A percentile compares a stretch with the other conserved stretches of the same genome.
These are phyloP conservation scores for Limonium bicolor DNA, from an alignment of 148 eudicot species.

Conservation along the genomic window DNA sequence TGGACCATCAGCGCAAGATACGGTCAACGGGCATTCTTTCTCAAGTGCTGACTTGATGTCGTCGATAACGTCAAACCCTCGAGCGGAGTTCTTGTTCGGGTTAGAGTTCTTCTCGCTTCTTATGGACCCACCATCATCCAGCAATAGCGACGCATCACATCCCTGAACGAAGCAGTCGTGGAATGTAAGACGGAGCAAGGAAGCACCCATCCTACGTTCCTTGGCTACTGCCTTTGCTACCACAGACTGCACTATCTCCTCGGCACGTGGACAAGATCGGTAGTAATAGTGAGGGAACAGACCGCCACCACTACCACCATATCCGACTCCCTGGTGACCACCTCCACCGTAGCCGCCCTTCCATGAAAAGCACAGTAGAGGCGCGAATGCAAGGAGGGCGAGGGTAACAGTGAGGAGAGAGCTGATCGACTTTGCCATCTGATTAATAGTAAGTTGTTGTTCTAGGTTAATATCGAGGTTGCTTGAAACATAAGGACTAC, in stretches of 20 bases:
- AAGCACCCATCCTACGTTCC: slow-evolving; percentile 12
- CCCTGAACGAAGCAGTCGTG: slow-evolving; percentile 81
- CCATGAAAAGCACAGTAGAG: too few relatives aligned
- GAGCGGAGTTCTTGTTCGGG: slow-evolving; percentile 59
- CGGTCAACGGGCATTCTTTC: slow-evolving; percentile 64
- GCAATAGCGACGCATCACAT: slow-evolving; percentile 69
- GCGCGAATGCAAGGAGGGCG: too few relatives aligned
- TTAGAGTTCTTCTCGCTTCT: slow-evolving; percentile 51
- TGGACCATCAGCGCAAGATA: slow-evolving; percentile 74
- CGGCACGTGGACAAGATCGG: slow-evolving; percentile 33
- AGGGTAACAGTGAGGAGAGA: too few relatives aligned
- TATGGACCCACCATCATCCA: slow-evolving; percentile 49
- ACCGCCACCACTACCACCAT: not conserved
- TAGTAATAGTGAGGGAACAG: slow-evolving; percentile 15
- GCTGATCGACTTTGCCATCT: too few relatives aligned
- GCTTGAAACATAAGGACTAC: too few relatives aligned
- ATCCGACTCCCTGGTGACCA: too few relatives aligned
- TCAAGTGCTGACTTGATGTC: slow-evolving; percentile 65
- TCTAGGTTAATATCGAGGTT: too few relatives aligned
- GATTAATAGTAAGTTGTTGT: too few relatives aligned
- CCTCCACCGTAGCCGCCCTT: too few relatives aligned
- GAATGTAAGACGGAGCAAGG: slow-evolving; percentile 49
- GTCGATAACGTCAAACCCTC: slow-evolving; percentile 69
- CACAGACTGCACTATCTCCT: slow-evolving; percentile 19
- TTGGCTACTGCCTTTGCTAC: slow-evolving; percentile 20